Percentiles rank a stretch among this genome's conserved stretches.
Evolutionary conservation across 179 eudicot genomes (phyloP).

Genomic region (Spergularia azorica): DNA sequence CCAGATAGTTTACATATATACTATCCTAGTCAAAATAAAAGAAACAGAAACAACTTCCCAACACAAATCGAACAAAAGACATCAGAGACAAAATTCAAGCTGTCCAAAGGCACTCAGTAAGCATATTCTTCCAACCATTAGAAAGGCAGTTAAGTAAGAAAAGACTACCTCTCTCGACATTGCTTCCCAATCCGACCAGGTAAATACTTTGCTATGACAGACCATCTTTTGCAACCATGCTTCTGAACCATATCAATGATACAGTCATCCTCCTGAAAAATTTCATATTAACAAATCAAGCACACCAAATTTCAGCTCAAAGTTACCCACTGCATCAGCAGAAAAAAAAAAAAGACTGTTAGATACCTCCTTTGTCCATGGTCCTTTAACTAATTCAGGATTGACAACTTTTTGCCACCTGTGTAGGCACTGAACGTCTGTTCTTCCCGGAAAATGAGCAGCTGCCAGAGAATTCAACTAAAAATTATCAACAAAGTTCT

Average conservation of each 20-base stretch:
- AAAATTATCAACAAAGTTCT: not conserved
- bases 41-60: too few species aligned
- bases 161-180: constrained; percentile 84
- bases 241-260: constrained; percentile 64
- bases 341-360: not conserved
- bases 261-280: constrained; percentile 79
- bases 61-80: not conserved
- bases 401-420: constrained; percentile 97
- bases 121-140: not conserved
- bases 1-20: not conserved
- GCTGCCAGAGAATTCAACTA: constrained; percentile 42
- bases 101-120: not conserved
- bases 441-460: constrained; percentile 75
- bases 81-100: not conserved
- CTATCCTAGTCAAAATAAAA: too few species aligned
- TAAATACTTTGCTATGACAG: constrained; percentile 80
- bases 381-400: constrained; percentile 94
- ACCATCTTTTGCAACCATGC: constrained; percentile 84
- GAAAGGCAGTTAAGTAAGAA: not conserved
- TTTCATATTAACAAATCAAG: not conserved
- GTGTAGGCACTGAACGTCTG: constrained; percentile 94
- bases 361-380: constrained; percentile 88
- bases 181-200: constrained; percentile 98
- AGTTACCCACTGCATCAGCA: not conserved
- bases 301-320: not conserved